Base-by-base conservation (phyloP, 1,284 basidiomycete genomes). In the Ustilago nuda region DNA sequence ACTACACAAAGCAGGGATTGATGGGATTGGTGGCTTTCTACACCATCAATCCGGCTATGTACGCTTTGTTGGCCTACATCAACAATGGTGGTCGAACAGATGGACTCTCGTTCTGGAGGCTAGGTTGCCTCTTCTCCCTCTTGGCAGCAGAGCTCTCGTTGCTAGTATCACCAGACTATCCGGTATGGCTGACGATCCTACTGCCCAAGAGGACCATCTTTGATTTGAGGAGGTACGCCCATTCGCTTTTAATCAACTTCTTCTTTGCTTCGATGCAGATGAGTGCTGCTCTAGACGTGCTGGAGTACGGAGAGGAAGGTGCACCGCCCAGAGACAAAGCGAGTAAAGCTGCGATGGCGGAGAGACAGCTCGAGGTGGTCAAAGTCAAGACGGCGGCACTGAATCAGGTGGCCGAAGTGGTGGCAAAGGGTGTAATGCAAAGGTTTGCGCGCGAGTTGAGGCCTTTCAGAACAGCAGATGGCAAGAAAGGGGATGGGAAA, bases 151-250 rank as follows among this genome's bases (percentile, higher is more conserved):
- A 86, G 62, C 33, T 87, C 86, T 64, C 81, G 81, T 52, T 72
- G 68, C 13, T 61, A 73, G 63, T 76, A 45, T 66, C 46, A 23
- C 79, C 57, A 59, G 71, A 78, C 48, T 56, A 66, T n/a, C 72
- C 84, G 56, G 55, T 79, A 45, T 56, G 90, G 36, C 86, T 92
- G 3, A 86, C 88, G 53, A 67, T 85, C 5, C 53, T 92, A 30
- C 90, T 93, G 85, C 92, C 92, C 0, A 87, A 87, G 12, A 89
- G 91, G 13, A 90, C 91, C 0, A 88, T 90, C 2, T 91, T 91
- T 83, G 92, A 94, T 77, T 90, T 93, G 81, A 88, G 93, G 71
- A 86, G 89, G 23, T 89, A 93, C 83, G 87, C 94, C n/a, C 93
- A 92, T 79, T 90, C 92, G 73, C 80, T 92, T 32, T 93, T 92